Conservation (phyloP, 192 early-diverging fungal genomes). For the Linnemannia zychae region DNA sequence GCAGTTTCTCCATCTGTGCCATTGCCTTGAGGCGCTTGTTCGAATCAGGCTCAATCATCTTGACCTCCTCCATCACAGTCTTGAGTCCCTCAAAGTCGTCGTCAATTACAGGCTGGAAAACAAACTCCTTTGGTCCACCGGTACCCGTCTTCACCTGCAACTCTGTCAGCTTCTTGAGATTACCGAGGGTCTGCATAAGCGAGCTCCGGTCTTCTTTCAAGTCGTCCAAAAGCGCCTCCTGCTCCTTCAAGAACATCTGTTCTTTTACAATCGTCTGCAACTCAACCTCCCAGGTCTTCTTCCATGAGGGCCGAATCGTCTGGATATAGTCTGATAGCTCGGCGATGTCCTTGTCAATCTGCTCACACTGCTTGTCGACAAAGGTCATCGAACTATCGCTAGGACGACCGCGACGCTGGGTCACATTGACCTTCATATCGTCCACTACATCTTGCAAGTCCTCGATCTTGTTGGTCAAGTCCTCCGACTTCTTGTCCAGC, state of each 20-base stretch:
- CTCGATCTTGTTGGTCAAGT: conserved; percentile 67
- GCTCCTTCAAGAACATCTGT: conserved; percentile 85
- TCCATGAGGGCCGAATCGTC: conserved; percentile 79
- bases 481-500: conserved; percentile 66
- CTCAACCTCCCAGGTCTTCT: conserved; percentile 88
- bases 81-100: conserved; percentile 73
- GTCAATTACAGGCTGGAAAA: conserved; percentile 71
- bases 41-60: conserved; percentile 76
- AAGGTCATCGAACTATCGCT: conserved; percentile 66
- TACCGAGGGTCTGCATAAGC: conserved; percentile 68
- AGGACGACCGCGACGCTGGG: conserved; percentile 75
- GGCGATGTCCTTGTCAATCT: conserved; percentile 63
- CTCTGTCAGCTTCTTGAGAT: conserved; percentile 72
- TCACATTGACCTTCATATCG: conserved; percentile 80
- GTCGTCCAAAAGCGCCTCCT: conserved; percentile 77
- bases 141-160: conserved; percentile 60
- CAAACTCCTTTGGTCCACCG: conserved; percentile 53
- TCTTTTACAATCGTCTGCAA: conserved; percentile 85
- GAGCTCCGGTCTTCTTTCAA: conserved; percentile 75
- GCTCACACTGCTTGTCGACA: conserved; percentile 65
- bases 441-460: conserved; percentile 78
- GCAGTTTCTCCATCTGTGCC: conserved; percentile 72
- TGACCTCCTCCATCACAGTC: conserved; percentile 77
- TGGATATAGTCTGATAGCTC: conserved; percentile 71
- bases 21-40: conserved; percentile 75